Evolutionary conservation across 2,329 filamentous ascomycete genomes (phyloP).

Genomic region (Ramularia collo-cygni): DNA sequence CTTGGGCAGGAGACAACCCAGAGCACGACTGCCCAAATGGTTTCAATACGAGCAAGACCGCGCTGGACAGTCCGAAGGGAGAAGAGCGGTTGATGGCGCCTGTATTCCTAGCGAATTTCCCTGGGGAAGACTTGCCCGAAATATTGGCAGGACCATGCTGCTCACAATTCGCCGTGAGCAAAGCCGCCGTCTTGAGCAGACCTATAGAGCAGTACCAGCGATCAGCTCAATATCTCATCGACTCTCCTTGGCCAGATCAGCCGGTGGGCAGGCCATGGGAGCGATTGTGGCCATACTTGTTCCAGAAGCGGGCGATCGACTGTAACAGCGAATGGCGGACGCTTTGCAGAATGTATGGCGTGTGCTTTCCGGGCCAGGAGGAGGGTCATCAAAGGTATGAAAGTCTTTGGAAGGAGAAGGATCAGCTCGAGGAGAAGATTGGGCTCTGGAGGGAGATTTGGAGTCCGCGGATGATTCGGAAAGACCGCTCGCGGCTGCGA

Average conservation of each 20-base stretch:
- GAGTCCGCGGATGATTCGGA: conserved; percentile 3
- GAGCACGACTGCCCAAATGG: conserved; percentile 9
- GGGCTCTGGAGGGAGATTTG: conserved; percentile 14
- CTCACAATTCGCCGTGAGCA: conserved; percentile 15
- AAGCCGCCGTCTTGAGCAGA: conserved; percentile 8
- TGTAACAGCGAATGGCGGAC: conserved; percentile 4
- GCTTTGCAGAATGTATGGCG: conserved; percentile 7
- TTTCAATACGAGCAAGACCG: conserved; percentile 13
- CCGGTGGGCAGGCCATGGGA: conserved; percentile 13
- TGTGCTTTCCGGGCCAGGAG: conserved; percentile 5
- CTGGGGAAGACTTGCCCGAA: conserved; percentile 11
- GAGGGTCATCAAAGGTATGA: conserved; percentile 11
- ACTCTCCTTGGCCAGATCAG: conserved; percentile 9
- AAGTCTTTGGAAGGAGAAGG: conserved; percentile 15
- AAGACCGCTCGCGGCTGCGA: too few species aligned
- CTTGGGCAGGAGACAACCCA: too few species aligned
- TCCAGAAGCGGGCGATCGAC: conserved; percentile 5
- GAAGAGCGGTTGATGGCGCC: conserved; percentile 15
- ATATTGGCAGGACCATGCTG: conserved; percentile 14
- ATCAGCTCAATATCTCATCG: conserved; percentile 11
- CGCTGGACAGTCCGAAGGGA: conserved; percentile 5
- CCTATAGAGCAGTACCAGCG: conserved; percentile 11
- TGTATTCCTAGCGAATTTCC: conserved; percentile 11
- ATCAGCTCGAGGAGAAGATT: conserved; percentile 8
- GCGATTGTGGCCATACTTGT: conserved; percentile 15